These are phyloP conservation scores for Eutypella sp. DNA, from an alignment of 2,329 filamentous ascomycete species.

Conservation along the genomic window DNA sequence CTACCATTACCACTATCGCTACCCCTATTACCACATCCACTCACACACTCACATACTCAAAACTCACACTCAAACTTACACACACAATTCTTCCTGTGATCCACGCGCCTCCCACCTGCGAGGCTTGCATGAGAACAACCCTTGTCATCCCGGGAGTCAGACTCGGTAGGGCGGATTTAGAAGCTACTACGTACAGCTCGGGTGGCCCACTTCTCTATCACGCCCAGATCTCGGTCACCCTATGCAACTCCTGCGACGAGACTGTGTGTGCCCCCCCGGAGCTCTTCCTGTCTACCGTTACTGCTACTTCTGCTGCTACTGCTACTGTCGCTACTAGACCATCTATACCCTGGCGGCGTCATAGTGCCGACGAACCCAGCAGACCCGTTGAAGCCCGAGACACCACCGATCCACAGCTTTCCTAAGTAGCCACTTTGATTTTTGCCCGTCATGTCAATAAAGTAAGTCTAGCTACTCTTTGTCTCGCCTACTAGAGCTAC, in stretches of 20 bases:
- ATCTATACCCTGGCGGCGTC: conserved; percentile 24
- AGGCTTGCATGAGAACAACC: conserved; percentile 16
- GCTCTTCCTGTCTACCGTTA: conserved; percentile 22
- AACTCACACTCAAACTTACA: neutral
- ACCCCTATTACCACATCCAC: neutral
- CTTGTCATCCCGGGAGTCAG: conserved; percentile 18
- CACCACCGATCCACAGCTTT: conserved; percentile 22
- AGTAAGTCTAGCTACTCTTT: conserved; percentile 27
- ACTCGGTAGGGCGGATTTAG: conserved; percentile 19
- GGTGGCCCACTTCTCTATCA: conserved; percentile 28
- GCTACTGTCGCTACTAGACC: conserved; percentile 20
- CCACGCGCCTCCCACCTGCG: conserved; percentile 15
- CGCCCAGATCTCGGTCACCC: conserved; percentile 26
- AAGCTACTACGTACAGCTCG: conserved; percentile 25
- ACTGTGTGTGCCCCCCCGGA: conserved; percentile 31
- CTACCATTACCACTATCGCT: neutral
- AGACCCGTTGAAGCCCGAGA: conserved; percentile 28
- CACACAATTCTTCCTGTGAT: neutral
- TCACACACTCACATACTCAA: too few relatives aligned
- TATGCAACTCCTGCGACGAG: conserved; percentile 26
- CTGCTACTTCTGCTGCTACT: too few relatives aligned
- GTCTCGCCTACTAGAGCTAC: conserved; percentile 14
- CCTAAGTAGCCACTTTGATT: conserved; percentile 23
- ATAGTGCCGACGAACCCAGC: conserved; percentile 31
- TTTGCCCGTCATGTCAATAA: conserved; percentile 36